Evolutionary conservation across 176 grass and related monocot species (phyloP), one percentile per base, ranked within the genome.

Genomic region (Eleusine indica): DNA sequence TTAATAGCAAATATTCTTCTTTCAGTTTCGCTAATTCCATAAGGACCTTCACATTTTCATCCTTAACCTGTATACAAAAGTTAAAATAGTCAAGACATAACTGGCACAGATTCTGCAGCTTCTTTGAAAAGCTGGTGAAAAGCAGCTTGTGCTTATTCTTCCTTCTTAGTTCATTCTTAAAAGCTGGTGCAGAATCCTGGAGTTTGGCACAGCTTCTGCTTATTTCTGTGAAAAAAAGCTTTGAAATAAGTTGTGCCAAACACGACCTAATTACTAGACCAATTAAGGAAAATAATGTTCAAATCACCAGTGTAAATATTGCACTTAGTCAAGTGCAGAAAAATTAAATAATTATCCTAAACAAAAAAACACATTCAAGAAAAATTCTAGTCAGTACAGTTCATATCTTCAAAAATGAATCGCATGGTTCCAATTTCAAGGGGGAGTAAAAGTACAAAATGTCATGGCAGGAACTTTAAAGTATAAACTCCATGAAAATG

Each of bases 11-110:
- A 86, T 84, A 84, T 80, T 94, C 89, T 95, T 93, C 82, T 88
- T 95, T 95, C 60, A 95, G 73, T 85, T 91, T 89, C 77, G 96
- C 91, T 84, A 95, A 91, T 85, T 98, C 96, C 85, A 95, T 88
- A 12, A 98, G 89, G 77, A 86, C 80, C 66, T 80, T 93, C 63
- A 98, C 89, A 80, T 98, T 98, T 90, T 98, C 96, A 80, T 95
- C 87, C 43, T 90, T 95, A 76, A 98, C 91, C 92, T 98, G 82
- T 57, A 89, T 37, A 90, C 5, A 70, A 73, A 52, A 85, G 43
- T 48, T 77, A 42, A 73, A 88, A 40, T 74, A 66, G 68, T 67
- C 61, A 56, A 29, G 1, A 11, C 0, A 80, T 6, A 21, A 21
- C 25, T 25, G 8, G 21, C 19, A 61, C 1, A n/a, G 54, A 4